A percentile compares a stretch with the other conserved stretches of the same genome.
phyloP scores from a whole-genome alignment of 192 early-diverging fungal species.

The Rhizoclosmatium sp. region DNA sequence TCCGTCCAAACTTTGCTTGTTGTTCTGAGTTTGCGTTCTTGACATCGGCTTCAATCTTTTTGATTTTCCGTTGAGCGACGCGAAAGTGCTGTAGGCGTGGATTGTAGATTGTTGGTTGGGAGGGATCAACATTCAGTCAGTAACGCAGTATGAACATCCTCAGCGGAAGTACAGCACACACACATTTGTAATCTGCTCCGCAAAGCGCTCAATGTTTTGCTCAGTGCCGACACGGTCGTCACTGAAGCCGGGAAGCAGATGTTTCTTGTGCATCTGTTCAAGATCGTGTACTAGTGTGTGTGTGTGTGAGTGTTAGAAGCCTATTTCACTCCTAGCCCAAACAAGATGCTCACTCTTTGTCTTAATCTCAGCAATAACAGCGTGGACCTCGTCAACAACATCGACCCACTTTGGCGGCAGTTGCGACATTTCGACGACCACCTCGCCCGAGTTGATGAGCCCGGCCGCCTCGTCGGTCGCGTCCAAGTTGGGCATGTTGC shows the following conservation, averaged over 20 bases:
- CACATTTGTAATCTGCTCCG: constrained; percentile 84
- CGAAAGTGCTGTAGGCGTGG: constrained; percentile 75
- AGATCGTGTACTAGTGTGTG: constrained; percentile 66
- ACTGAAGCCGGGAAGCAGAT: constrained; percentile 87
- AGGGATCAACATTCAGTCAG: background rate
- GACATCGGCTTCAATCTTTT: constrained; percentile 69
- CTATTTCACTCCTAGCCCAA: constrained; percentile 61
- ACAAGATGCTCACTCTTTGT: constrained; percentile 85
- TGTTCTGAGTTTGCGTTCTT: constrained; percentile 36
- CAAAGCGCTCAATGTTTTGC: constrained; percentile 80
- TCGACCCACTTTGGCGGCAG: constrained; percentile 89
- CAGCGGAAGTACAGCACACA: constrained; percentile 9
- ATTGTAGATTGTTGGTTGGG: background rate
- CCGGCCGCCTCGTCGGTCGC: constrained; percentile 60
- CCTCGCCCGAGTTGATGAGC: constrained; percentile 74
- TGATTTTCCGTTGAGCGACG: constrained; percentile 79
- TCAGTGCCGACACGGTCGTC: constrained; percentile 78
- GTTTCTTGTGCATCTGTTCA: constrained; percentile 84
- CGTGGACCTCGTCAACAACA: background rate
- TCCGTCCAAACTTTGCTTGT: constrained; percentile 75
- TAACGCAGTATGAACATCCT: constrained; percentile 21
- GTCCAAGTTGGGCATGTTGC: constrained; percentile 38
- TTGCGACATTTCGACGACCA: constrained; percentile 87
- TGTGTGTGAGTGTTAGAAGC: constrained; percentile 6
- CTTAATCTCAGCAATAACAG: background rate